phyloP scores from a whole-genome alignment of 2,329 filamentous ascomycete species.

The Fusarium torreyae region DNA sequence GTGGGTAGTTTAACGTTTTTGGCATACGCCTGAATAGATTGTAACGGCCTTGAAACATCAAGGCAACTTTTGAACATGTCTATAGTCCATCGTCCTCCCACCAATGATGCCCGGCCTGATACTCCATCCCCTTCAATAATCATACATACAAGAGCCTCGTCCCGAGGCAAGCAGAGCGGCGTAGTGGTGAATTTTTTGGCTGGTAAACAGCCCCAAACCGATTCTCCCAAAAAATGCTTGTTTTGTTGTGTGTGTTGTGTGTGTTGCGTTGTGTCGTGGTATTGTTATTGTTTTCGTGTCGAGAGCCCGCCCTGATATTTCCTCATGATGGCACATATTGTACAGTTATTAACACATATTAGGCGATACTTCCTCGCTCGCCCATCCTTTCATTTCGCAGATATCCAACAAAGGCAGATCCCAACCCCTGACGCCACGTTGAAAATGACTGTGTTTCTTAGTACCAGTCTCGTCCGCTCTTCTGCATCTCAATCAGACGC shows the following conservation, averaged over 20 bases:
- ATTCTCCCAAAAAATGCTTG: constrained; percentile 38
- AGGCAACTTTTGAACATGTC: constrained; percentile 40
- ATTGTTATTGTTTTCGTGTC: constrained; percentile 42
- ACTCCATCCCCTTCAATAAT: constrained; percentile 41
- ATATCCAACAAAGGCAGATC: constrained; percentile 44
- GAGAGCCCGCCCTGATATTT: constrained; percentile 45
- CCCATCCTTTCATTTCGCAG: constrained; percentile 36
- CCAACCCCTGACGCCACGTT: constrained; percentile 45
- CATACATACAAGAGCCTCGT: constrained; percentile 52
- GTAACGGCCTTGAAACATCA: constrained; percentile 31
- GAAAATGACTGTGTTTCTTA: constrained; percentile 53
- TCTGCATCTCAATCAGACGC: constrained; percentile 98
- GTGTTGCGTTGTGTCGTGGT: constrained; percentile 22
- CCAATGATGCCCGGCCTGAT: constrained; percentile 33
- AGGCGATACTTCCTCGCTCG: constrained; percentile 31
- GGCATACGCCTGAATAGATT: constrained; percentile 27
- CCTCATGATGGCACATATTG: constrained; percentile 52
- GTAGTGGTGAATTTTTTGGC: constrained; percentile 48
- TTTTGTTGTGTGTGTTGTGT: constrained; percentile 32
- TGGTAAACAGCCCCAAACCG: constrained; percentile 47
- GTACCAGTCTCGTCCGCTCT: constrained; percentile 91
- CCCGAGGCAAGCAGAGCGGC: constrained; percentile 53
- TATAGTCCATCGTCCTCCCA: constrained; percentile 40
- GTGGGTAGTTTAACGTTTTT: constrained; percentile 13
- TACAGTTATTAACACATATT: constrained; percentile 54